phyloP scores from a whole-genome alignment of 176 grass and related monocot species.

The Paspalum vaginatum region DNA sequence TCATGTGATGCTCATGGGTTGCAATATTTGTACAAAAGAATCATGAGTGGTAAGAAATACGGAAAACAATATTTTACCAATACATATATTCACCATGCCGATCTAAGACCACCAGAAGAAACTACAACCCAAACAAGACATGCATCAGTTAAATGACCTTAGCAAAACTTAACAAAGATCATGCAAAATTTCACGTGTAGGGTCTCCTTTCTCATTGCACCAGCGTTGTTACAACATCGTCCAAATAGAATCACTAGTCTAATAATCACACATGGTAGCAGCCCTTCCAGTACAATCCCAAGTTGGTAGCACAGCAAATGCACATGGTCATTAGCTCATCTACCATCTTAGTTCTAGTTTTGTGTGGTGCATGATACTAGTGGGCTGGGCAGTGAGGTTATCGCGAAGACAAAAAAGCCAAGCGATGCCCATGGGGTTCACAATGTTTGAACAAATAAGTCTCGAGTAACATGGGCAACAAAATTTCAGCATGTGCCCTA shows the following conservation, averaged over 20 bases:
- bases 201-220: conserved; percentile 99
- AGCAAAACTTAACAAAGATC: conserved; percentile 51
- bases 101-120: not conserved
- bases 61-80: not conserved
- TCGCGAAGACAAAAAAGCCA: not conserved
- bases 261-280: not conserved
- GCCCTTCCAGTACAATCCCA: not conserved
- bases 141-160: not conserved
- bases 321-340: not conserved
- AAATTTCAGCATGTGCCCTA: not conserved
- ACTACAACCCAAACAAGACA: not conserved
- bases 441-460: not conserved
- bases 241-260: not conserved
- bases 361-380: not conserved
- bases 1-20: not conserved
- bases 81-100: not conserved
- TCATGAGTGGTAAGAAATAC: not conserved
- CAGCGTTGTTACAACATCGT: conserved; percentile 40
- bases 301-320: not conserved
- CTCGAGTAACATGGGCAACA: not conserved
- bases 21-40: not conserved
- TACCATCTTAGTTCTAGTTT: not conserved
- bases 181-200: conserved; percentile 93
- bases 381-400: not conserved
- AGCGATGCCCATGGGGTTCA: not conserved